Evolutionary conservation across 164 flowering plant species (phyloP).

Genomic region (Platanus orientalis): DNA sequence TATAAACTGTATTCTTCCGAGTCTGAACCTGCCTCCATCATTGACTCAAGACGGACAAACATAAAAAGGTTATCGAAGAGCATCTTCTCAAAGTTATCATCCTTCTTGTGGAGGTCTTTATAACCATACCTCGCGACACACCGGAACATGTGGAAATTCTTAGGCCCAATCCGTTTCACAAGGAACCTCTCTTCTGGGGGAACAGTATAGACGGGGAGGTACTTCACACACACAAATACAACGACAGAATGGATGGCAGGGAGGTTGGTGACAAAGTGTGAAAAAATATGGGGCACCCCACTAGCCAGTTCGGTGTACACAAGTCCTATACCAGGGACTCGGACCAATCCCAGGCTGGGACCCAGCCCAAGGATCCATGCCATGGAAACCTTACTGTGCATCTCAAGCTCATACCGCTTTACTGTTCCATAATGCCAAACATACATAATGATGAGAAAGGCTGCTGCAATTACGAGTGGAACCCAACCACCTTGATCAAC

Average conservation of each 20-base stretch:
- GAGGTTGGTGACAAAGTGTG: conserved; percentile 93
- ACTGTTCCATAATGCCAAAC: conserved; percentile 94
- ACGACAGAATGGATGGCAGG: conserved; percentile 95
- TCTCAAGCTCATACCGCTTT: conserved; percentile 85
- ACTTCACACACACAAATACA: conserved; percentile 90
- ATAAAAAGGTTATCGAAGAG: conserved; percentile 68
- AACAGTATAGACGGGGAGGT: conserved; percentile 92
- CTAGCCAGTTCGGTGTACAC: conserved; percentile 94
- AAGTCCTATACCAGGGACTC: conserved; percentile 95
- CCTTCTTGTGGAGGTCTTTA: conserved; percentile 92
- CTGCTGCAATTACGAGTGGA: conserved; percentile 85
- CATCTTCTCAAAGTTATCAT: conserved; percentile 88
- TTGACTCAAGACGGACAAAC: conserved; percentile 76
- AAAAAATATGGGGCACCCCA: conserved; percentile 94
- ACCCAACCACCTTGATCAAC: conserved; percentile 99
- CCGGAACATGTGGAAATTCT: conserved; percentile 88
- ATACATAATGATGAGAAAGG: conserved; percentile 74
- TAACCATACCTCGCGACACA: conserved; percentile 98
- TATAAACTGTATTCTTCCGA: conserved; percentile 48
- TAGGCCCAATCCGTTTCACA: conserved; percentile 89
- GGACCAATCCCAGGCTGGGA: conserved; percentile 90
- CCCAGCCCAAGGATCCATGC: conserved; percentile 97
- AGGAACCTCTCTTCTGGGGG: conserved; percentile 87
- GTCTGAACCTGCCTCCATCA: conserved; percentile 77
- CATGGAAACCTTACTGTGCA: conserved; percentile 96